Percentiles rank a stretch among this genome's conserved stretches.
These are phyloP conservation scores for Daldinia bambusicola DNA, from an alignment of 495 filamentous ascomycete species.

Conservation along the genomic window DNA sequence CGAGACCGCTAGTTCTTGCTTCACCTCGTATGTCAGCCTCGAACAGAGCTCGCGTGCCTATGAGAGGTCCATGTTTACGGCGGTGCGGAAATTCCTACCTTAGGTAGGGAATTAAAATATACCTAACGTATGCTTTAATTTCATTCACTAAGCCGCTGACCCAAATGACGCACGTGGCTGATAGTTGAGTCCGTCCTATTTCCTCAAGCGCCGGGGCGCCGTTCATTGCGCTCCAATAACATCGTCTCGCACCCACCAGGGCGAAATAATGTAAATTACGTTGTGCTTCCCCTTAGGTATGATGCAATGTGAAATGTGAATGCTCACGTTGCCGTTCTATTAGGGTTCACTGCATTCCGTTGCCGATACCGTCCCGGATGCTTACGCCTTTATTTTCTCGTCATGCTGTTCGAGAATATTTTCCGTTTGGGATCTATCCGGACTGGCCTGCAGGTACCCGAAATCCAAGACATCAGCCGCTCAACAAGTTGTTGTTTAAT, in stretches of 20 bases:
- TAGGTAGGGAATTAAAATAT: constrained; percentile 17
- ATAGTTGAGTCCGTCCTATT: constrained; percentile 26
- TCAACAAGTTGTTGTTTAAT: not conserved
- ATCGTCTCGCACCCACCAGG: constrained; percentile 15
- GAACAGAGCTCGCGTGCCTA: constrained; percentile 20
- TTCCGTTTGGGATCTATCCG: constrained; percentile 1
- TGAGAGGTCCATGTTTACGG: not conserved
- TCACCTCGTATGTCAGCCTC: not conserved
- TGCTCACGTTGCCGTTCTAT: constrained; percentile 27
- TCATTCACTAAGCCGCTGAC: constrained; percentile 13
- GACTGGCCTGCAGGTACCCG: constrained; percentile 8
- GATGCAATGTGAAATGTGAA: constrained; percentile 18
- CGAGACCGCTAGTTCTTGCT: constrained; percentile 21
- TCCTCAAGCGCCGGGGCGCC: constrained; percentile 15
- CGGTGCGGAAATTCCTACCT: constrained; percentile 6
- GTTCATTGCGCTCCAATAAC: constrained; percentile 23
- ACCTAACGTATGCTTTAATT: not conserved
- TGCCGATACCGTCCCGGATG: constrained; percentile 25
- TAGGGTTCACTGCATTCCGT: constrained; percentile 45
- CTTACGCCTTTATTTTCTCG: constrained; percentile 8
- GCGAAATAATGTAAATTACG: not conserved
- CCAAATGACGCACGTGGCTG: constrained; percentile 37
- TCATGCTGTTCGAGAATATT: not conserved
- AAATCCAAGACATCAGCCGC: constrained; percentile 1
- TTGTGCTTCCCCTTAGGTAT: not conserved